Evolutionary conservation across 257 asterid species (phyloP).

Genomic region (Petunia axillaris): DNA sequence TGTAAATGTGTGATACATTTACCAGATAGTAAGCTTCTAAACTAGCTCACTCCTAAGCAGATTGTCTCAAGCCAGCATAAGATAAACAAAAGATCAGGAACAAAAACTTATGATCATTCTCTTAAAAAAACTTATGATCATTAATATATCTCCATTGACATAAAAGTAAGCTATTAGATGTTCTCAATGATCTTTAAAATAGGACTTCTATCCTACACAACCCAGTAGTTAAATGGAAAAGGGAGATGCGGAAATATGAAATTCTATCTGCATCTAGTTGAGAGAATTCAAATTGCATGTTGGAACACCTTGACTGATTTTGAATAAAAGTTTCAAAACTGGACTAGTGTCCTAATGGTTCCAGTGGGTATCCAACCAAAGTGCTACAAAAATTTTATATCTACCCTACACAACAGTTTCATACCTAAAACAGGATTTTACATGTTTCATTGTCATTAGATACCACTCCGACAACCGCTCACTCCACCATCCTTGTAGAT

Average conservation of each 20-base stretch:
- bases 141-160: background rate
- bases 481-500: background rate
- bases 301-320: slow-evolving; percentile 21
- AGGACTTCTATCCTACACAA: background rate
- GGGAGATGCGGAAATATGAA: background rate
- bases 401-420: background rate
- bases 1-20: background rate
- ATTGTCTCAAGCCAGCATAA: background rate
- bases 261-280: background rate
- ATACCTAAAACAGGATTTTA: background rate
- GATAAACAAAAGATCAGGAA: slow-evolving; percentile 19
- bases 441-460: background rate
- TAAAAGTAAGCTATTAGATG: background rate
- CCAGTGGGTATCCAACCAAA: background rate
- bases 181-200: background rate
- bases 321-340: background rate
- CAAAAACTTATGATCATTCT: no score
- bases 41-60: background rate
- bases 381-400: background rate
- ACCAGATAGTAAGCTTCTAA: background rate
- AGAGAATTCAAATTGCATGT: background rate
- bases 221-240: background rate
- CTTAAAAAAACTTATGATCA: no score
- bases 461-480: background rate
- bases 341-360: background rate